Evolutionary conservation across 2,329 filamentous ascomycete species (phyloP).

Genomic region (Didymella exigua): DNA sequence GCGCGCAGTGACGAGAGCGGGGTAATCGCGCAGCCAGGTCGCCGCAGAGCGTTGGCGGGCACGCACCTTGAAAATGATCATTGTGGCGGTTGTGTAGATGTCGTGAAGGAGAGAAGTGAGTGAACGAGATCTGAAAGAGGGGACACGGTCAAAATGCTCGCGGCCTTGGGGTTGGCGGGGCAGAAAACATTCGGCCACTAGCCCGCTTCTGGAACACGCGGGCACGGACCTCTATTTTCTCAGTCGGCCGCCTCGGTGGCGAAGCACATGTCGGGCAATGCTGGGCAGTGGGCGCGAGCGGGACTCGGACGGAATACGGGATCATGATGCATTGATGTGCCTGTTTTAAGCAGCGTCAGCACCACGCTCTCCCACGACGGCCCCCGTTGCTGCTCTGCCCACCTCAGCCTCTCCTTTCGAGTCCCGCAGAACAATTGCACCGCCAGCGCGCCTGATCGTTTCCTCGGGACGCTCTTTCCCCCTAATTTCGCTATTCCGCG

Average conservation of each 20-base stretch:
- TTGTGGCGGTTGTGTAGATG: conserved; percentile 45
- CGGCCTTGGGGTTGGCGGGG: conserved; percentile 16
- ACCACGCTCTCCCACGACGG: conserved; percentile 44
- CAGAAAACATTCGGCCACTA: conserved; percentile 9
- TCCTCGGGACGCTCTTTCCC: conserved; percentile 25
- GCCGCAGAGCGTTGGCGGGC: conserved; percentile 2
- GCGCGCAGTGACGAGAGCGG: conserved; percentile 30
- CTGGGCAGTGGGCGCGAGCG: conserved; percentile 6
- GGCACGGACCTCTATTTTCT: background rate
- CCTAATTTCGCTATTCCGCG: conserved; percentile 37
- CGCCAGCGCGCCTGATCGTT: conserved; percentile 2
- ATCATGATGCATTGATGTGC: conserved; percentile 31
- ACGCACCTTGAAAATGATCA: conserved; percentile 65
- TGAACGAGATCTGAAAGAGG: conserved; percentile 16
- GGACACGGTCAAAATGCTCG: background rate
- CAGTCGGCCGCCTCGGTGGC: conserved; percentile 4
- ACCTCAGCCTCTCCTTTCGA: conserved; percentile 44
- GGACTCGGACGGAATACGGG: conserved; percentile 6
- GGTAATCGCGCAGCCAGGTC: conserved; percentile 34
- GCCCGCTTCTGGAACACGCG: conserved; percentile 2
- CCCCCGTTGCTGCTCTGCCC: conserved; percentile 32
- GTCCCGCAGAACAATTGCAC: background rate
- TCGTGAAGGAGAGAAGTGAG: conserved; percentile 17
- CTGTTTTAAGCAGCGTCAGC: conserved; percentile 25
- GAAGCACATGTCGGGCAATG: conserved; percentile 3